These are phyloP conservation scores for Scedosporium boydii DNA, from an alignment of 2,329 filamentous ascomycete genomes.

Conservation along the genomic window DNA sequence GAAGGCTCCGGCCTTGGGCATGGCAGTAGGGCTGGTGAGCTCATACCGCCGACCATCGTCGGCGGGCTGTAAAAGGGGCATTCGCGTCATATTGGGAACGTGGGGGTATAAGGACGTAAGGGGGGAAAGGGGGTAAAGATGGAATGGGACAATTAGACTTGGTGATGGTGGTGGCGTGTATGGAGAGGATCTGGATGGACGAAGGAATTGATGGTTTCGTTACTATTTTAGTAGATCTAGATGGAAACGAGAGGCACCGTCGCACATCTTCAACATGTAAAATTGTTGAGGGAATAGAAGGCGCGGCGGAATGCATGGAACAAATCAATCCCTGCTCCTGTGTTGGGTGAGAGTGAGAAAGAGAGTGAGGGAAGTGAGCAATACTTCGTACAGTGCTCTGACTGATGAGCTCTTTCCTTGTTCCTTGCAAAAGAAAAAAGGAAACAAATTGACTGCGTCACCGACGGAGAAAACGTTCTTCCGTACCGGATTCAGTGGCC, in stretches of 20 bases:
- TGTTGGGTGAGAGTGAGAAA: neutral
- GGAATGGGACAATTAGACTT: neutral
- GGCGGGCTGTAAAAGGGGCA: conserved; percentile 28
- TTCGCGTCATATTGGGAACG: neutral
- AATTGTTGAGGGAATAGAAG: neutral
- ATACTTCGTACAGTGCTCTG: neutral
- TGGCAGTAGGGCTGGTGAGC: conserved; percentile 42
- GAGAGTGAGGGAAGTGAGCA: neutral
- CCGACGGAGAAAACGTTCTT: neutral
- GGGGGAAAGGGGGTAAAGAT: neutral
- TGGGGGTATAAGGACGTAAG: neutral
- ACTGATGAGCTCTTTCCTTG: neutral
- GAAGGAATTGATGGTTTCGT: neutral
- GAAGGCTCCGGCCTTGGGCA: conserved; percentile 47
- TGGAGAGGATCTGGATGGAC: neutral
- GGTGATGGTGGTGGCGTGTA: neutral
- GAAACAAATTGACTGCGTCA: neutral
- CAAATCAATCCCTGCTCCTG: neutral
- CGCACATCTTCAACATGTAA: neutral
- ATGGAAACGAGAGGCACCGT: neutral
- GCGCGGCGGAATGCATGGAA: neutral
- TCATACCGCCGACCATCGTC: conserved; percentile 44
- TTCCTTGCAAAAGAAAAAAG: neutral
- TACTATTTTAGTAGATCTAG: neutral
- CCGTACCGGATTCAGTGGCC: neutral